Evolutionary conservation across 2,329 filamentous ascomycete species (phyloP).

Genomic region (Dendryphion nanum): DNA sequence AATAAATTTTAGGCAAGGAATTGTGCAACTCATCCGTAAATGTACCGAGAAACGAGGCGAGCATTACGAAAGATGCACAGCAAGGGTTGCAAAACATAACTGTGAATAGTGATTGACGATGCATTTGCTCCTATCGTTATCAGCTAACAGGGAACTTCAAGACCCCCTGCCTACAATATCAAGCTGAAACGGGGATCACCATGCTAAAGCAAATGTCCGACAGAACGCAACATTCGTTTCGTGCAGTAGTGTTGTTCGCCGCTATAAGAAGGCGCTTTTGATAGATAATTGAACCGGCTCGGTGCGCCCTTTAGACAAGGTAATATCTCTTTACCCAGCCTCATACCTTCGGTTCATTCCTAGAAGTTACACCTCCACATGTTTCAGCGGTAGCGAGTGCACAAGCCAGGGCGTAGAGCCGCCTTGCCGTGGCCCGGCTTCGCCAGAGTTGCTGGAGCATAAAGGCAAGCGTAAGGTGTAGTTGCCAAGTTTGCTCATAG

Average conservation of each 20-base stretch:
- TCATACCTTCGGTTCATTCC: too few species aligned
- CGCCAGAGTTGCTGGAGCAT: too few species aligned
- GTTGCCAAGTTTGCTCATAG: not conserved
- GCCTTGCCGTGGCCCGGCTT: too few species aligned
- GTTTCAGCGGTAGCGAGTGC: not conserved
- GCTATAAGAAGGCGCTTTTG: slow-evolving; percentile 5
- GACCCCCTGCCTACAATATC: slow-evolving; percentile 9
- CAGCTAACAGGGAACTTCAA: slow-evolving; percentile 6
- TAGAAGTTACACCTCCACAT: not conserved
- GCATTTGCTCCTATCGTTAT: slow-evolving; percentile 18
- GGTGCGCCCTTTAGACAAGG: not conserved
- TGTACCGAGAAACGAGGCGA: too few species aligned
- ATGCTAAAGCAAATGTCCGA: slow-evolving; percentile 11
- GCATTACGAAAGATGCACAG: not conserved
- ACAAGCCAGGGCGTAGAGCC: not conserved
- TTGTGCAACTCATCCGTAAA: too few species aligned
- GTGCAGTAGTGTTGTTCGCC: slow-evolving; percentile 12
- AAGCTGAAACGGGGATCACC: slow-evolving; percentile 16
- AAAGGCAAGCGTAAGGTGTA: not conserved
- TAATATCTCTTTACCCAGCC: not conserved
- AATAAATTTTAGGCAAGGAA: too few species aligned
- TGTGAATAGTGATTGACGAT: slow-evolving; percentile 2
- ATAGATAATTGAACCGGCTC: not conserved
- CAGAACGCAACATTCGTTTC: slow-evolving; percentile 12
- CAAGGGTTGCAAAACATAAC: not conserved